Evolutionary conservation across 2,329 filamentous ascomycete species (phyloP).

Genomic region (Aspergillus glaucus): DNA sequence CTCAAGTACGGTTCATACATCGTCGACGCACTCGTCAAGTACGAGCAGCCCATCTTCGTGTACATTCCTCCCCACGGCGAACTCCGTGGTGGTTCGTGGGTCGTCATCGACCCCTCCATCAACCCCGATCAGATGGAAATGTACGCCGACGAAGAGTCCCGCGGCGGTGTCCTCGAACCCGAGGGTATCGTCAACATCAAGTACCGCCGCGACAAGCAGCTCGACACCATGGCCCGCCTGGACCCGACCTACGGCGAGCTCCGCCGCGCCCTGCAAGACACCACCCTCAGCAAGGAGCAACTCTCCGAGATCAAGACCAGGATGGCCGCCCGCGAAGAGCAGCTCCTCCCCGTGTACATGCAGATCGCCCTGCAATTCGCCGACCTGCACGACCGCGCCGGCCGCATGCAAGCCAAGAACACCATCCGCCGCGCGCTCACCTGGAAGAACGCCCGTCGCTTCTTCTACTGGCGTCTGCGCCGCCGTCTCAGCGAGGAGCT

Average conservation of each 20-base stretch:
- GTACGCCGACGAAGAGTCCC: conserved; percentile 93
- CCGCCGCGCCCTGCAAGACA: conserved; percentile 68
- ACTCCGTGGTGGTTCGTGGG: conserved; percentile 97
- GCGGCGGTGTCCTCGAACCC: conserved; percentile 94
- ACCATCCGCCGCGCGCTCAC: conserved; percentile 76
- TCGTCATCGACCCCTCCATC: conserved; percentile 97
- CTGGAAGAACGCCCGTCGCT: conserved; percentile 85
- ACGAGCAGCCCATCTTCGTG: conserved; percentile 96
- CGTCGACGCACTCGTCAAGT: conserved; percentile 96
- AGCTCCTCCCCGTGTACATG: conserved; percentile 83
- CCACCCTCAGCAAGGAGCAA: conserved; percentile 65
- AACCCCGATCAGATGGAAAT: conserved; percentile 97
- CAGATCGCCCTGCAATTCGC: conserved; percentile 97
- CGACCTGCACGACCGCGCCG: conserved; percentile 92
- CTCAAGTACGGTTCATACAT: conserved; percentile 99
- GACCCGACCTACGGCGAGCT: conserved; percentile 78
- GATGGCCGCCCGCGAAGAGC: conserved; percentile 79
- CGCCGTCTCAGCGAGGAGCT: conserved; percentile 96
- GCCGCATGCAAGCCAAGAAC: conserved; percentile 97
- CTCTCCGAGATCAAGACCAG: conserved; percentile 72
- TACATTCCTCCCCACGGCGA: conserved; percentile 97
- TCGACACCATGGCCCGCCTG: conserved; percentile 93
- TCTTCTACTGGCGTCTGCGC: conserved; percentile 99
- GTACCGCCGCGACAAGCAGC: conserved; percentile 93
- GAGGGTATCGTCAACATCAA: conserved; percentile 99